These are phyloP conservation scores for Hordeum vulgare DNA, from an alignment of 176 grass and related monocot species.

Conservation along the genomic window DNA sequence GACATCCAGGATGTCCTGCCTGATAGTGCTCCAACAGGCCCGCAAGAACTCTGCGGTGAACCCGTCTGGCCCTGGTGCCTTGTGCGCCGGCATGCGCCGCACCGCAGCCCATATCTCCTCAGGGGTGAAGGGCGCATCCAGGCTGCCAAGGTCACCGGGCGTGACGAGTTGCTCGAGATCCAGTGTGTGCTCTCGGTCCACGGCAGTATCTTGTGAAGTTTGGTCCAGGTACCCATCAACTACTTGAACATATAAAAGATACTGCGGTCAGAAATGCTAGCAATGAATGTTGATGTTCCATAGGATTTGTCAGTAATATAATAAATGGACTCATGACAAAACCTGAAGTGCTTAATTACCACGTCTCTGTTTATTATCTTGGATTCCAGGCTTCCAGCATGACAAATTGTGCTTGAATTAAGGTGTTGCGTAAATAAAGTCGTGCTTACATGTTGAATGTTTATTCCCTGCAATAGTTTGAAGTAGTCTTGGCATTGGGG, in stretches of 20 bases:
- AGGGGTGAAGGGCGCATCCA: too few species aligned
- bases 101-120: too few species aligned
- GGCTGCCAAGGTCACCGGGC: too few species aligned
- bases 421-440: background rate
- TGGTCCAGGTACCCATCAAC: background rate
- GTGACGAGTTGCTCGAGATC: too few species aligned
- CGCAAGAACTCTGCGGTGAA: too few species aligned
- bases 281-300: background rate
- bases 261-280: background rate
- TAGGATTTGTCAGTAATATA: background rate
- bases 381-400: background rate
- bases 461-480: background rate
- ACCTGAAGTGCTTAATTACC: background rate
- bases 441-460: conserved; percentile 10
- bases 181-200: too few species aligned
- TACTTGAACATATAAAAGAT: background rate
- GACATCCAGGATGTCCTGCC: too few species aligned
- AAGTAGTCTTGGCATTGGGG: conserved; percentile 35
- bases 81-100: too few species aligned
- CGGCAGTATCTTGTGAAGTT: conserved; percentile 7
- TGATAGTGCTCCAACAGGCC: too few species aligned
- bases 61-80: too few species aligned
- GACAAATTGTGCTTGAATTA: background rate
- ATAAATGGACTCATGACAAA: background rate
- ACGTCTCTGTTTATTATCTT: background rate